phyloP scores from a whole-genome alignment of 441 rosid species.

The Melastoma candidum region DNA sequence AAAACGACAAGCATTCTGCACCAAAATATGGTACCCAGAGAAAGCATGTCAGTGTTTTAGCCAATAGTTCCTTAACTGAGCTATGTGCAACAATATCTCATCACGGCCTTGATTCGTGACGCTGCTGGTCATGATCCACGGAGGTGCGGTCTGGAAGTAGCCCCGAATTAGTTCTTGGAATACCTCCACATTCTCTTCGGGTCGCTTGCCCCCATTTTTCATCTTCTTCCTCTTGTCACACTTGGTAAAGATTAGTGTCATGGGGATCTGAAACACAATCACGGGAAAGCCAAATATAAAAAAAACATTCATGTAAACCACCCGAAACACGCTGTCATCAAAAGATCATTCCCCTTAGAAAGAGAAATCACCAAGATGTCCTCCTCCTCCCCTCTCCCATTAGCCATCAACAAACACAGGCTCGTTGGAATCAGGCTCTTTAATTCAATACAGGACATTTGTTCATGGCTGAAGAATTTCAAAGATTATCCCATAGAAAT shows the following conservation, averaged over 20 bases:
- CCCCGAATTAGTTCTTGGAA: conserved; percentile 69
- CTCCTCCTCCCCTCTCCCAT: too few relatives aligned
- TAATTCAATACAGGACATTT: too few relatives aligned
- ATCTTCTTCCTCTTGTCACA: conserved; percentile 94
- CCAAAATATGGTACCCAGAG: too few relatives aligned
- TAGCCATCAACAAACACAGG: too few relatives aligned
- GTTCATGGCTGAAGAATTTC: neutral
- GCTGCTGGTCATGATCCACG: conserved; percentile 98
- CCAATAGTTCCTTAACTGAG: conserved; percentile 92
- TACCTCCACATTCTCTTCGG: conserved; percentile 64
- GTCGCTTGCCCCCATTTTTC: conserved; percentile 79
- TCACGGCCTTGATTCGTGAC: conserved; percentile 91
- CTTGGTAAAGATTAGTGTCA: conserved; percentile 87
- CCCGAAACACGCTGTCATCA: too few relatives aligned
- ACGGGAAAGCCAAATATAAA: too few relatives aligned
- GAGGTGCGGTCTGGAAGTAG: conserved; percentile 70
- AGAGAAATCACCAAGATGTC: too few relatives aligned
- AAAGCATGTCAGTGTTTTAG: conserved; percentile 41
- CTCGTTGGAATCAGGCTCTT: too few relatives aligned
- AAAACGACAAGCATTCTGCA: too few relatives aligned
- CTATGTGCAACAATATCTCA: conserved; percentile 86
- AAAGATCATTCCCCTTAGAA: too few relatives aligned
- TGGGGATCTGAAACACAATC: conserved; percentile 49
- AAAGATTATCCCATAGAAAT: conserved; percentile 3
- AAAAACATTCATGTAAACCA: too few relatives aligned